Conservation (phyloP, 805 yeast species). For the Debaryomyces prosopidis region DNA sequence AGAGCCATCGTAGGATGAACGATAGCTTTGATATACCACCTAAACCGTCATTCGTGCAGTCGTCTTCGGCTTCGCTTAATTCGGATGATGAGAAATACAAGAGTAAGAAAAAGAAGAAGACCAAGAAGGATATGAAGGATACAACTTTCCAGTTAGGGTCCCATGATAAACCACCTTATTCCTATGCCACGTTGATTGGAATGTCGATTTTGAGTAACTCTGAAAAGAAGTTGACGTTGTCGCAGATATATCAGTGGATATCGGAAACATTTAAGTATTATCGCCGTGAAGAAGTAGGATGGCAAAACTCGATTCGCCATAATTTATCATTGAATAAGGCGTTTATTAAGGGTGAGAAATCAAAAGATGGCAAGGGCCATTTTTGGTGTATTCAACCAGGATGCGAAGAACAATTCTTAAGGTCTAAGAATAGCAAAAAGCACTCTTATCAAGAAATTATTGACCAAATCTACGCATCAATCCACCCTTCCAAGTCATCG, state of each 20-base stretch:
- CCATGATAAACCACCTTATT: constrained; percentile 83
- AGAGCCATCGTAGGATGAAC: constrained; percentile 1
- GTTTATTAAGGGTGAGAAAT: constrained; percentile 84
- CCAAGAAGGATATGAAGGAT: constrained; percentile 28
- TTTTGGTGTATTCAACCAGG: constrained; percentile 92
- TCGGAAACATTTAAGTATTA: constrained; percentile 82
- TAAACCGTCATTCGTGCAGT: constrained; percentile 10
- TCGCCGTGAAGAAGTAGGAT: constrained; percentile 82
- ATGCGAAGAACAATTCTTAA: constrained; percentile 75
- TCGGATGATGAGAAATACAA: constrained; percentile 32
- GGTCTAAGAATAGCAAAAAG: constrained; percentile 53
- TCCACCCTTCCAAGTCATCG: constrained; percentile 10
- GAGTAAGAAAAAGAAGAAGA: constrained; percentile 27
- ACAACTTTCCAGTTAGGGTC: constrained; percentile 48
- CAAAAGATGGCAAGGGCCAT: constrained; percentile 88
- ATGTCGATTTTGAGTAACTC: constrained; percentile 88
- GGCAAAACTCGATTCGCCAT: constrained; percentile 98
- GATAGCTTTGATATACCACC: constrained; percentile 8
- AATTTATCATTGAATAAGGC: constrained; percentile 92
- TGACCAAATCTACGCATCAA: constrained; percentile 33
- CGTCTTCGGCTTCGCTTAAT: constrained; percentile 12
- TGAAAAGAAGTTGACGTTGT: constrained; percentile 39
- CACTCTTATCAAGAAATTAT: constrained; percentile 43
- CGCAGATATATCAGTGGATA: constrained; percentile 90
- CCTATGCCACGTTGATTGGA: constrained; percentile 91